These are phyloP conservation scores for Escovopsis weberi DNA, from an alignment of 2,329 filamentous ascomycete genomes.

Conservation along the genomic window DNA sequence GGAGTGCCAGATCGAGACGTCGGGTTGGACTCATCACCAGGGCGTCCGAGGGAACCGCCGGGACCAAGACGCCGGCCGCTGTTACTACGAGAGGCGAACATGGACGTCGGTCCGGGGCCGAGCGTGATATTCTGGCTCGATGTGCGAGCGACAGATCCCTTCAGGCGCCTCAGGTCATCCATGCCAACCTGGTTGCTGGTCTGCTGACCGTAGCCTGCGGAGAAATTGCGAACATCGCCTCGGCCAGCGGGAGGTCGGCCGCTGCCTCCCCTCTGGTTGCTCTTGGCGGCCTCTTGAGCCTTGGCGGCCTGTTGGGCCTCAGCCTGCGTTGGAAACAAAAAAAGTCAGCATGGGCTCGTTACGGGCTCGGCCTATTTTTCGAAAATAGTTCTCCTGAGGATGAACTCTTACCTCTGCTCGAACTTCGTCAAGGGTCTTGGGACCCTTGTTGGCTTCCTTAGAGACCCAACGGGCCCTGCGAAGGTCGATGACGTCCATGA, in stretches of 20 bases:
- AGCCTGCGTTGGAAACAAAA: constrained; percentile 26
- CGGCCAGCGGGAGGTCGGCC: constrained; percentile 63
- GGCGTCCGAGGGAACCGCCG: constrained; percentile 55
- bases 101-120: constrained; percentile 56
- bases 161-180: constrained; percentile 81
- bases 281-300: constrained; percentile 55
- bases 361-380: too few relatives aligned
- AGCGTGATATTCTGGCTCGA: constrained; percentile 51
- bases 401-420: constrained; percentile 53
- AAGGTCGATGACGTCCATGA: constrained; percentile 85
- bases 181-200: constrained; percentile 77
- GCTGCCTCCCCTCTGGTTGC: constrained; percentile 50
- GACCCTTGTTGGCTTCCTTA: constrained; percentile 85
- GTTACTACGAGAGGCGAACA: constrained; percentile 81
- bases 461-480: constrained; percentile 64
- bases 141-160: constrained; percentile 43
- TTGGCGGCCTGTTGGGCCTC: constrained; percentile 69
- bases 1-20: constrained; percentile 87
- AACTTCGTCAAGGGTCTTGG: constrained; percentile 91
- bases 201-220: constrained; percentile 53
- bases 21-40: constrained; percentile 70
- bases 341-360: neutral
- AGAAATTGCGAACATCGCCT: constrained; percentile 77
- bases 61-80: constrained; percentile 73
- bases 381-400: neutral